These are phyloP conservation scores for Calonectria naviculata DNA, from an alignment of 2,329 filamentous ascomycete species.

Conservation along the genomic window DNA sequence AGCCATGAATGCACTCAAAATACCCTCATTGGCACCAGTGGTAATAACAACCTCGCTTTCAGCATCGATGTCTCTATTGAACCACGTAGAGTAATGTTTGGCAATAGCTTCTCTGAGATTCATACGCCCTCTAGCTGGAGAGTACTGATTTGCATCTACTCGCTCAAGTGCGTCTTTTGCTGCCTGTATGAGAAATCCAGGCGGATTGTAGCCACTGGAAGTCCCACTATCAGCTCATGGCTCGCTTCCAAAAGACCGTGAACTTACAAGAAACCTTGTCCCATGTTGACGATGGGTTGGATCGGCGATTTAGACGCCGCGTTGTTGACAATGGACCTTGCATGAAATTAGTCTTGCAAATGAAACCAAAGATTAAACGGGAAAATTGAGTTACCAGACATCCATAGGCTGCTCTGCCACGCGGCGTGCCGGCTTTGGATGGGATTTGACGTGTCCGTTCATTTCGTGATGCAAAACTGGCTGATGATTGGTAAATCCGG, in stretches of 20 bases:
- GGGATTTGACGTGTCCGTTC: not conserved
- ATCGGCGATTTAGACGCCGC: constrained; percentile 28
- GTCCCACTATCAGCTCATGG: constrained; percentile 51
- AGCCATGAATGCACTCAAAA: constrained; percentile 96
- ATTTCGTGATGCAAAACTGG: not conserved
- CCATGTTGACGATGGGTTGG: constrained; percentile 72
- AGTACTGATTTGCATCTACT: constrained; percentile 98
- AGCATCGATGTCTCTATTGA: constrained; percentile 82
- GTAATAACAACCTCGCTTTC: constrained; percentile 95
- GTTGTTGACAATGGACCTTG: constrained; percentile 8
- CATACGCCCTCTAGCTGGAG: constrained; percentile 90
- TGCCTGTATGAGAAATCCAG: constrained; percentile 86
- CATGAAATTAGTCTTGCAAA: not conserved
- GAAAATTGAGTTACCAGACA: not conserved
- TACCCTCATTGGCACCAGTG: constrained; percentile 88
- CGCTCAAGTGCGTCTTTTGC: constrained; percentile 87
- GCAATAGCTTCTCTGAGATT: constrained; percentile 91
- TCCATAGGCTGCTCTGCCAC: not conserved
- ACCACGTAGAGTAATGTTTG: constrained; percentile 87
- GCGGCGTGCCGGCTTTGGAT: not conserved
- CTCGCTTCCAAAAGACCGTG: not conserved
- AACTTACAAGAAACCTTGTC: constrained; percentile 70
- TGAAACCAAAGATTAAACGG: accelerated
- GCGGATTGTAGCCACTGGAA: constrained; percentile 83
- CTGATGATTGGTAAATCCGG: not conserved